Percentiles rank a stretch among this genome's conserved stretches.
Conservation (phyloP, 495 filamentous ascomycete genomes). For the Hypoxylon perforatum region DNA sequence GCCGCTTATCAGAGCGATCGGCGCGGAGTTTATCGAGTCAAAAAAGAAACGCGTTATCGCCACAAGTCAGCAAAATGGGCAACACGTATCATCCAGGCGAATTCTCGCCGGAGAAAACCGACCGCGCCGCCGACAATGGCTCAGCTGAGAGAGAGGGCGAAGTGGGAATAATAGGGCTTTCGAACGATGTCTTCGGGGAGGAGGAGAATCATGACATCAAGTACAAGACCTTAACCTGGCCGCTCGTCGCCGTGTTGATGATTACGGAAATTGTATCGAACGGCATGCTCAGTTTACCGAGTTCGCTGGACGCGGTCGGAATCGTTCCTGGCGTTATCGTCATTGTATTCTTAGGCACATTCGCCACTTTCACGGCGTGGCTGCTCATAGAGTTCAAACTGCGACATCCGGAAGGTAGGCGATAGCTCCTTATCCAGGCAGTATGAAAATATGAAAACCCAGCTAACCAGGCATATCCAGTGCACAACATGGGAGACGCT, state of each 20-base stretch:
- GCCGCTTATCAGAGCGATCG: neutral
- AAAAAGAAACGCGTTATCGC: neutral
- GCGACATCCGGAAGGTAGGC: constrained; percentile 51
- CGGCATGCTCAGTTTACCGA: constrained; percentile 69
- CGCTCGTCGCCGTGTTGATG: constrained; percentile 66
- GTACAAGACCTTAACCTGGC: constrained; percentile 69
- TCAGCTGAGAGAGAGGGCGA: constrained; percentile 11
- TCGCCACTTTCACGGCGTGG: constrained; percentile 75
- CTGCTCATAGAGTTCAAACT: constrained; percentile 75
- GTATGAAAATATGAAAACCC: neutral
- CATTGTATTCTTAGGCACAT: constrained; percentile 59
- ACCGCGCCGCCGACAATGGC: neutral
- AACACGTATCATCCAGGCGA: constrained; percentile 19
- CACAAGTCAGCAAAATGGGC: neutral
- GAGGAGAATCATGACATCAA: constrained; percentile 58
- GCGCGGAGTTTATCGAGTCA: neutral
- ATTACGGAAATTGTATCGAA: constrained; percentile 72
- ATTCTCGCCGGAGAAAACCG: constrained; percentile 14
- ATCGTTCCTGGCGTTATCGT: constrained; percentile 63
- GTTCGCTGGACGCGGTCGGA: constrained; percentile 64
- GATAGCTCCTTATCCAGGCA: no score
- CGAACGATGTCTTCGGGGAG: constrained; percentile 41
- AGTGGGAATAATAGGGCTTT: constrained; percentile 12
- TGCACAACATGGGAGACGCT: constrained; percentile 73
- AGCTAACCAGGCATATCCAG: constrained; percentile 50